Evolutionary conservation across 2,329 filamentous ascomycete species (phyloP), one percentile per base, ranked within the genome.

Genomic region (Aspergillus sp.): DNA sequence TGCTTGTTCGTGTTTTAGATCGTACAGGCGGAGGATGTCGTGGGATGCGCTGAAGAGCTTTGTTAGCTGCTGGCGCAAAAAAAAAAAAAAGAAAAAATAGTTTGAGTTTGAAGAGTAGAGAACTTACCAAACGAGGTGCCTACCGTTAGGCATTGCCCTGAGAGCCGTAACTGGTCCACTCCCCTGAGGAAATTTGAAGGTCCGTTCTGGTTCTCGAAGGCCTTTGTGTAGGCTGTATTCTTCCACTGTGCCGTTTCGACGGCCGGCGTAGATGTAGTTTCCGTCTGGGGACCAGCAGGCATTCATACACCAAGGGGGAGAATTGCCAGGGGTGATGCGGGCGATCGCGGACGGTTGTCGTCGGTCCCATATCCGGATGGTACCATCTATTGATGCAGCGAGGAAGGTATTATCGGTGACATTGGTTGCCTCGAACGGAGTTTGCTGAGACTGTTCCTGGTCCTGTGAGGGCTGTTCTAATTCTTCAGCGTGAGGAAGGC

Each of bases 231-330:
- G 81, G 68, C 86, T 91, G 75, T 90, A 99, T 75, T 99, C 95
- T 66, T 99, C 95, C 0, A 99, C 95, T 0, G 91, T 96, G 52
- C 91, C 85, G 73, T 98, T 98, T 57, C 95, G 84, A 27, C 95
- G 83, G 0, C 95, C 95, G 0, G 90, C 93, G 75, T 96, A 99
- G 67, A 99, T 93, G 74, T 86, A 91, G 75, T 98, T 98, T 14
- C 95, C 95, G 71, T 97, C 90, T 0, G 92, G 92, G 55, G 90
- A 93, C 95, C 95, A 99, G 77, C 92, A 96, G 1, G 92, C 91
- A 64, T 91, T 93, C 87, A 96, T 97, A 74, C 93, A 98, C 93
- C 93, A 99, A 0, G 93, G 95, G 1, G 95, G 93, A 0, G 91
- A 90, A 11, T 86, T 84, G 11, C 87, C 82, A 17, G 90, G 90